Evolutionary conservation across 106 monocot species (phyloP).

Genomic region (Dactylorhiza incarnata): DNA sequence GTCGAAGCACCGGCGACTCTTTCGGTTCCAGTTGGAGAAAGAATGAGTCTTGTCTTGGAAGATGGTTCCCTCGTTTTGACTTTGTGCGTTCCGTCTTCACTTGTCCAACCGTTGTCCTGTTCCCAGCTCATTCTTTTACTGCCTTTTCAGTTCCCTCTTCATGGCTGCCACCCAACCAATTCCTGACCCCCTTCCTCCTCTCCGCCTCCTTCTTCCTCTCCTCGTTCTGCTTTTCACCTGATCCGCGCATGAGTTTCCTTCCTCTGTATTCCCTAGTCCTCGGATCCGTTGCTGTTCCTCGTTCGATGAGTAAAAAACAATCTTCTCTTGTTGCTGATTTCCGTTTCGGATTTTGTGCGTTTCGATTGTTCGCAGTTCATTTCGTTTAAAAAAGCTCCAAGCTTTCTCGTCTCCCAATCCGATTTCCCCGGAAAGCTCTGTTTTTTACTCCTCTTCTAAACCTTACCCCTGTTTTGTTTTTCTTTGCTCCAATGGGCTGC

Average conservation of each 20-base stretch:
- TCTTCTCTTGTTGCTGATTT: background rate
- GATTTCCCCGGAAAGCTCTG: background rate
- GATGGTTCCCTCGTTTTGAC: background rate
- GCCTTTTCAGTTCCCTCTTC: background rate
- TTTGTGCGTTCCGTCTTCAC: background rate
- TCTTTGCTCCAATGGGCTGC: conserved; percentile 58
- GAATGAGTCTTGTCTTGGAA: background rate
- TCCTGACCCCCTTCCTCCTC: background rate
- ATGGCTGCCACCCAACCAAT: conserved; percentile 1
- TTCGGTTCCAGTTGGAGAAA: too few relatives aligned
- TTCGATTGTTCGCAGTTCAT: background rate
- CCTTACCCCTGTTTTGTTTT: background rate
- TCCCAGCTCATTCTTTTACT: background rate
- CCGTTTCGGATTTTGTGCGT: background rate
- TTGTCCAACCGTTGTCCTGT: background rate
- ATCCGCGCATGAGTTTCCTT: background rate
- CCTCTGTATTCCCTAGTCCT: background rate
- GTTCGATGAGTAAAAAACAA: background rate
- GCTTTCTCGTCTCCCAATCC: background rate
- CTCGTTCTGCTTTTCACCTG: background rate
- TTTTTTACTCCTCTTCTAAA: background rate
- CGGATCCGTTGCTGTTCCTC: background rate
- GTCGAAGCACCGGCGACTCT: too few relatives aligned
- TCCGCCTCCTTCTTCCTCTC: background rate
- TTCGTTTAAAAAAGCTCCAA: background rate